These are phyloP conservation scores for Salix suchowensis DNA, from an alignment of 345 rosid genomes.

Conservation along the genomic window DNA sequence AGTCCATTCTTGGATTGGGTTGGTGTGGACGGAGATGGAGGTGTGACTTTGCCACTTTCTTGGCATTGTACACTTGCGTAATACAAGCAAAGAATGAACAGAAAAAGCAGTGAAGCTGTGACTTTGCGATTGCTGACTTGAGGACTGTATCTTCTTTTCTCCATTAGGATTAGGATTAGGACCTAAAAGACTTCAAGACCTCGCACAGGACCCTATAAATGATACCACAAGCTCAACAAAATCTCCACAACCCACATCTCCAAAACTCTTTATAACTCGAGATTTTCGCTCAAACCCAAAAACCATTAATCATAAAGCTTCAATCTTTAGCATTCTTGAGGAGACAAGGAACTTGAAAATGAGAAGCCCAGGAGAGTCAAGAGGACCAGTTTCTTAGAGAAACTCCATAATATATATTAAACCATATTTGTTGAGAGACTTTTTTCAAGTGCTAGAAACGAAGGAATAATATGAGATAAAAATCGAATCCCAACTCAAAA, in stretches of 20 bases:
- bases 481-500: slow-evolving; percentile 11
- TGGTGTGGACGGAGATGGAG: slow-evolving; percentile 36
- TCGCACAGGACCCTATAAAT: slow-evolving; percentile 17
- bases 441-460: neutral
- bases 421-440: neutral
- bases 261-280: neutral
- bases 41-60: slow-evolving; percentile 38
- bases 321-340: neutral
- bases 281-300: neutral
- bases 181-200: slow-evolving; percentile 13
- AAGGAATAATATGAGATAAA: neutral
- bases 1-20: slow-evolving; percentile 41
- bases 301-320: neutral
- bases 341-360: neutral
- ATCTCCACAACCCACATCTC: slow-evolving; percentile 1
- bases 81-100: slow-evolving; percentile 35
- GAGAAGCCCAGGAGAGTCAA: neutral
- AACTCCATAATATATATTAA: too few relatives aligned
- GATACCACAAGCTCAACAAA: slow-evolving; percentile 16
- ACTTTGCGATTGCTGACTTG: slow-evolving; percentile 10
- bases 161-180: slow-evolving; percentile 33
- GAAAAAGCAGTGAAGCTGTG: slow-evolving; percentile 22
- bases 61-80: slow-evolving; percentile 42
- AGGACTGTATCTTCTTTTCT: slow-evolving; percentile 33
- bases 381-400: neutral